Evolutionary conservation across 176 grass and related monocot species (phyloP), one percentile per base, ranked within the genome.

Genomic region (Oryza longistaminata): DNA sequence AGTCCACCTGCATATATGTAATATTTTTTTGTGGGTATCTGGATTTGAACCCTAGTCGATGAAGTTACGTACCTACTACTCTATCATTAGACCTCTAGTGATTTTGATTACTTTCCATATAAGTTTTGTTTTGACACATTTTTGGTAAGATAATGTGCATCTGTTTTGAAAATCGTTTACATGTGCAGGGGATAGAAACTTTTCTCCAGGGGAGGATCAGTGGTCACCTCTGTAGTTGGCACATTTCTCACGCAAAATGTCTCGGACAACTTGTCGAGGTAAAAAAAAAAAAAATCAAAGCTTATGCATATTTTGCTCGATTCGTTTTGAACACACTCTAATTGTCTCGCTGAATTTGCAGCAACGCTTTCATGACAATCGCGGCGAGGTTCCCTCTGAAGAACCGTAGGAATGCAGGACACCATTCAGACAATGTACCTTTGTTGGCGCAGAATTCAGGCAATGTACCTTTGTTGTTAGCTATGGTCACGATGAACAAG

Each of bases 1-100:
- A 27, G 27, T 0, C 27, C 0, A 27, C 1, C 27, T 27, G 0
- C 27, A 0, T 0, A 1, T 27, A 0, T 0, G 1, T 27, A 27
- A 27, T 27, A 27, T 27, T 27, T 27, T 27, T 27, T 2, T 27
- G 37, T 39, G 6, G 7, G 1, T 3, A 39, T 1, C 7, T 1
- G 0, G 1, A 39, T 39, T 39, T 39, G 0, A 39, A 39, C 6
- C 37, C 3, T 8, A 39, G 0, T 39, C 0, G 37, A 39, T 8
- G 3, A 8, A 39, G 0, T 39, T 0, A 39, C 6, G 35, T 7
- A 39, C 6, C 37, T 7, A 39, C 3, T 1, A 39, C 37, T 39
- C 7, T 8, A 39, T 0, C 6, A 7, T 1, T 1, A 2, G 1
- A 8, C 1, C 7, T 8, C 39, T 40, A 40, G 39, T 10, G 13